Conservation (phyloP, 805 yeast species). For the Naumovozyma baii region DNA sequence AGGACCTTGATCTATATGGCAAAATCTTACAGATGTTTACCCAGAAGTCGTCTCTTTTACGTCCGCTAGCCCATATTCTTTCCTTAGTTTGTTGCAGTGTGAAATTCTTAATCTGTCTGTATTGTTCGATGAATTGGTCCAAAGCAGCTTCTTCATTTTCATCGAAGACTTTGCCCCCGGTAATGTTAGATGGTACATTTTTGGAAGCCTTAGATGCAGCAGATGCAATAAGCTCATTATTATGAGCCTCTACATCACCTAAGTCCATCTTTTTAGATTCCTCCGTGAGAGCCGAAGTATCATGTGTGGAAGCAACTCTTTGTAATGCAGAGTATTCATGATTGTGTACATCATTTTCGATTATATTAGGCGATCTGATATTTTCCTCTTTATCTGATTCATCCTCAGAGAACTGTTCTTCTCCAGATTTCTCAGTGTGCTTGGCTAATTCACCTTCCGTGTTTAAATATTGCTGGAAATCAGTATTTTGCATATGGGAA, state of each 20-base stretch:
- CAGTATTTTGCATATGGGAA: conserved; percentile 42
- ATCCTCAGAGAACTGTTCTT: conserved; percentile 4
- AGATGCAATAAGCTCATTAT: conserved; percentile 7
- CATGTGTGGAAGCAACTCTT: conserved; percentile 8
- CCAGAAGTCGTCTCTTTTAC: conserved; percentile 85
- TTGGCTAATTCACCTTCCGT: conserved; percentile 21
- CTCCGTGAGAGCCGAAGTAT: background rate
- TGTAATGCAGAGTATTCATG: conserved; percentile 11
- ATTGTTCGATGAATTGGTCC: conserved; percentile 62
- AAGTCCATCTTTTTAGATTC: conserved; percentile 2
- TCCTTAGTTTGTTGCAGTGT: conserved; percentile 64
- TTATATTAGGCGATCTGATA: too few relatives aligned
- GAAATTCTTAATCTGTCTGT: conserved; percentile 52
- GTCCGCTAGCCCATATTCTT: conserved; percentile 81
- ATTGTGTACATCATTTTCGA: background rate
- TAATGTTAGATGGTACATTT: background rate
- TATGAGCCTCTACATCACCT: background rate
- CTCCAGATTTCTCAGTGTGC: conserved; percentile 1
- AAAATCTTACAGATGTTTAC: conserved; percentile 66
- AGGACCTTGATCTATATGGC: conserved; percentile 80
- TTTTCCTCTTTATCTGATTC: conserved; percentile 1
- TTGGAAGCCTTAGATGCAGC: conserved; percentile 38
- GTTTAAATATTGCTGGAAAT: conserved; percentile 29
- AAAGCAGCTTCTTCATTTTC: conserved; percentile 56
- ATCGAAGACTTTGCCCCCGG: conserved; percentile 27